These are phyloP conservation scores for Trichoderma brevicompactum DNA, from an alignment of 2,329 filamentous ascomycete genomes.

Conservation along the genomic window DNA sequence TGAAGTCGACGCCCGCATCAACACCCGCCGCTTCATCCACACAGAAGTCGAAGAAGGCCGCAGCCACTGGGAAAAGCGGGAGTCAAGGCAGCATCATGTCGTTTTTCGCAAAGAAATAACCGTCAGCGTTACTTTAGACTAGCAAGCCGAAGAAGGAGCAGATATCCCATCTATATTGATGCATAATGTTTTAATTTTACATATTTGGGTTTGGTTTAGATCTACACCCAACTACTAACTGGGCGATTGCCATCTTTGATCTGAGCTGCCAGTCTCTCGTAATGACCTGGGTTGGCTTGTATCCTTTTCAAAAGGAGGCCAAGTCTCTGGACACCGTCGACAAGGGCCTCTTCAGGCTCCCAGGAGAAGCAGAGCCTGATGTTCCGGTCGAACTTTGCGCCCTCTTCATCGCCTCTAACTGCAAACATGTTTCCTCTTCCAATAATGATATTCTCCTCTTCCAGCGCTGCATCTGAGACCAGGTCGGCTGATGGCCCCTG, in stretches of 20 bases:
- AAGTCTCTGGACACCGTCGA: constrained; percentile 69
- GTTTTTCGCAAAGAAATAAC: constrained; percentile 82
- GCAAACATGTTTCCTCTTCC: constrained; percentile 73
- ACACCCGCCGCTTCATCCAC: constrained; percentile 53
- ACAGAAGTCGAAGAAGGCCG: constrained; percentile 58
- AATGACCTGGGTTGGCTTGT: constrained; percentile 37
- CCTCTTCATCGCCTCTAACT: constrained; percentile 60
- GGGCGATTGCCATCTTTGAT: constrained; percentile 10
- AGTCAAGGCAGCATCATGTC: constrained; percentile 86
- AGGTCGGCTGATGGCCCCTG: constrained; percentile 53
- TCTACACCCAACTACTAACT: constrained; percentile 13
- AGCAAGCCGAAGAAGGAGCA: not conserved
- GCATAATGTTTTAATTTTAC: not conserved
- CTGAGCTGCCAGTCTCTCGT: constrained; percentile 31
- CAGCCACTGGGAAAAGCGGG: constrained; percentile 52
- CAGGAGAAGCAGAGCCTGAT: constrained; percentile 74
- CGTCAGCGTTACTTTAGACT: not conserved
- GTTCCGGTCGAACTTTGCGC: constrained; percentile 60
- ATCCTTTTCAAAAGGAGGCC: constrained; percentile 50
- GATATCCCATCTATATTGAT: not conserved
- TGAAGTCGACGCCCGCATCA: constrained; percentile 56
- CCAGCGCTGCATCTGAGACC: constrained; percentile 60
- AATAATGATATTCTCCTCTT: constrained; percentile 68
- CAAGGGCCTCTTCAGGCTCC: constrained; percentile 68
- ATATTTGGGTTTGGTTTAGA: not conserved